Conservation (phyloP, 257 asterid species). For the Leptodermis oblonga region DNA sequence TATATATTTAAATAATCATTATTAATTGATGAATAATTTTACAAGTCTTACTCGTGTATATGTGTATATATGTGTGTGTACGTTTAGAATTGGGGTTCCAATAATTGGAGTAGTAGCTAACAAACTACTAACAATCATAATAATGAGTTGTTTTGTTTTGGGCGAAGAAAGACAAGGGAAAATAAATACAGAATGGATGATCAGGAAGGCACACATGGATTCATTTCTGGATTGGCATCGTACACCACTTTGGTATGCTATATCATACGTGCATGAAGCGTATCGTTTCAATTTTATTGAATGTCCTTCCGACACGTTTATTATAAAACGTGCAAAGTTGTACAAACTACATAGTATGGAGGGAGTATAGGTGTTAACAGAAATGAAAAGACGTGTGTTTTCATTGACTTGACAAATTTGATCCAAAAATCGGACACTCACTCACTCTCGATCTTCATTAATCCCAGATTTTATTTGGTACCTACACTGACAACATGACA, state of each 20-base stretch:
- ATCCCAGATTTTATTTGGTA: neutral
- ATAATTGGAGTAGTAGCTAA: neutral
- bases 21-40: too few species aligned
- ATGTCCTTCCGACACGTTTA: too few species aligned
- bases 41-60: too few species aligned
- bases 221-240: neutral
- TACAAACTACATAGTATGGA: slow-evolving; percentile 3
- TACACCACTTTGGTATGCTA: too few species aligned
- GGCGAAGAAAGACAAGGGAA: neutral
- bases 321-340: neutral
- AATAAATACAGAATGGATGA: slow-evolving; percentile 1
- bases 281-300: too few species aligned
- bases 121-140: neutral
- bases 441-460: too few species aligned
- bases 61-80: too few species aligned
- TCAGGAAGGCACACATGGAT: neutral
- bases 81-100: neutral
- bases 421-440: neutral
- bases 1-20: too few species aligned
- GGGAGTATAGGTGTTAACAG: too few species aligned
- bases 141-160: slow-evolving; percentile 4
- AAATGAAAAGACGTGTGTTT: neutral
- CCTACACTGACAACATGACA: too few species aligned
- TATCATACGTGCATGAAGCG: slow-evolving; percentile 7
- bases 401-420: neutral